phyloP scores from a whole-genome alignment of 106 monocot species.

The Platanthera zijinensis region DNA sequence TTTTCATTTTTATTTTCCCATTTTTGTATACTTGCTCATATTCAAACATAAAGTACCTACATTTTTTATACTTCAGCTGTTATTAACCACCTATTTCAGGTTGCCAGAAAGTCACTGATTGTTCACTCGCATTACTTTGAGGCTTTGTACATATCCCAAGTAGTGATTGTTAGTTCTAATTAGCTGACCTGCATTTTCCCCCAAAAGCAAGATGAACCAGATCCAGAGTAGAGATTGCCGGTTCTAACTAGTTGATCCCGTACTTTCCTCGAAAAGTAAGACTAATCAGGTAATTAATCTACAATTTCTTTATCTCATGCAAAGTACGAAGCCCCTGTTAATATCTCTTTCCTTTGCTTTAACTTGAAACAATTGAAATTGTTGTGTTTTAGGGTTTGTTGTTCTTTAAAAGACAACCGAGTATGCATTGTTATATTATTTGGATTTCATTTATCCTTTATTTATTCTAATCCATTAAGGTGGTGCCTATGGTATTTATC shows the following conservation, averaged over 20 bases:
- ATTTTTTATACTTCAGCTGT: background rate
- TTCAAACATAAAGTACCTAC: background rate
- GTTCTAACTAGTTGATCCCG: background rate
- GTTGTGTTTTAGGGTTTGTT: background rate
- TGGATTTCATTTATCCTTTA: background rate
- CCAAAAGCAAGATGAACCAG: background rate
- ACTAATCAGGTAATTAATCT: background rate
- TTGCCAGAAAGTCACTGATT: slow-evolving; percentile 10
- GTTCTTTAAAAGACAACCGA: background rate
- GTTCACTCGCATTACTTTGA: background rate
- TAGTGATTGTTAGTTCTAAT: background rate
- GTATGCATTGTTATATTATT: background rate
- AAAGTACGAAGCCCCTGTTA: background rate
- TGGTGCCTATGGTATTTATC: too few relatives aligned
- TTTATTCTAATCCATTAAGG: too few relatives aligned
- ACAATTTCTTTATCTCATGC: background rate
- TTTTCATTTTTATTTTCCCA: too few relatives aligned
- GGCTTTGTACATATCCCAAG: background rate
- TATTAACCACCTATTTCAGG: background rate
- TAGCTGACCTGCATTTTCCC: background rate
- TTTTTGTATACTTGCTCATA: background rate
- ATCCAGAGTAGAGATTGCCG: background rate
- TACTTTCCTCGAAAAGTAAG: background rate
- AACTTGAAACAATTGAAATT: background rate
- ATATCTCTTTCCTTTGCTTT: background rate